Base-by-base conservation (phyloP, 768 basidiomycete species). In the Suillus spraguei region DNA sequence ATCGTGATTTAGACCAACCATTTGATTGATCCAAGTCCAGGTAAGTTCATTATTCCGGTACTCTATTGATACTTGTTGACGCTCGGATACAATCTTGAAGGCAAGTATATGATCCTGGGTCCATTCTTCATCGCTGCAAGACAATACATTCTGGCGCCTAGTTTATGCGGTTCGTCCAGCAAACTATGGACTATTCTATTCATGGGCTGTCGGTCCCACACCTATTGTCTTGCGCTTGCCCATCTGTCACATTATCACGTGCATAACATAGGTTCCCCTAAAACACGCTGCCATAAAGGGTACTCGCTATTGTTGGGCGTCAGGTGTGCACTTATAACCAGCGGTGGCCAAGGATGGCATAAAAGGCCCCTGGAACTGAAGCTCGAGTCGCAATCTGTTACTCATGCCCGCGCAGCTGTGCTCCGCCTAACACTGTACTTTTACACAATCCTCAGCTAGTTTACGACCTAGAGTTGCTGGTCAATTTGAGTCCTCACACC, bases 381-480 rank as follows among this genome's bases (percentile, higher is more conserved):
- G 28, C 4, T 28, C 4, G 28, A 61, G 52, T 24, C 33, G 13
- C 22, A 54, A n/a, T 52, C 49, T 58, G 22, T 10, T 52, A 56
- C 49, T 53, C 61, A 33, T 59, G 38, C 66, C 62, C 58, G 72
- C 68, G 68, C 66, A 74, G 69, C 71, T 70, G 72, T 64, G 71
- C 72, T 75, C 59, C 71, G 67, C 75, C 55, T 60, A 24, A 47
- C 52, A 54, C 60, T 65, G 65, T 42, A 61, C 60, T 55, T 54
- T 38, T 61, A 22, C 55, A n/a, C 52, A 60, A 61, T n/a, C 60
- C 54, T 62, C 17, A 16, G 32, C 67, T 56, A 56, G 60, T 66
- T 62, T 60, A 38, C 69, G 60, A 58, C 24, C 39, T 58, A 24
- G 38, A 66, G 52, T 74, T 69, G 72, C 76, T 72, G 75, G 74